A percentile compares a stretch with the other conserved stretches of the same genome.
phyloP scores from a whole-genome alignment of 2,329 filamentous ascomycete species.

The Arthrobotrys pseudoclavata region DNA sequence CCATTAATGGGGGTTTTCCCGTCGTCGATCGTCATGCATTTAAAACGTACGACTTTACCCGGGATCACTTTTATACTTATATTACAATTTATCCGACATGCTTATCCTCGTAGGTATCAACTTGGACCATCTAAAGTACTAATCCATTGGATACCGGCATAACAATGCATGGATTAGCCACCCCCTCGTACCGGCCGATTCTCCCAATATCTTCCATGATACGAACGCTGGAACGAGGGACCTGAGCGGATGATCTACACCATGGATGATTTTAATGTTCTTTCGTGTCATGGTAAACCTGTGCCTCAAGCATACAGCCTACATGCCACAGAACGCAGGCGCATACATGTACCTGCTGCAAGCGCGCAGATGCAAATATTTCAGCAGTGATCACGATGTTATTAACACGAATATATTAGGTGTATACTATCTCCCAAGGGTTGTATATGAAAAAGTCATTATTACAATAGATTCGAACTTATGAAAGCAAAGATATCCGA shows the following conservation, averaged over 20 bases:
- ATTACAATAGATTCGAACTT: constrained; percentile 13
- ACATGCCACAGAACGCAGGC: background rate
- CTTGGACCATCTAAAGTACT: background rate
- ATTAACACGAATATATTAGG: background rate
- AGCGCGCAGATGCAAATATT: constrained; percentile 2
- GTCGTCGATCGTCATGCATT: constrained; percentile 25
- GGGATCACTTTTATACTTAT: constrained; percentile 23
- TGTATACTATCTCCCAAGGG: constrained; percentile 1
- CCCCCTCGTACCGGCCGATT: background rate
- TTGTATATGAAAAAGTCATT: constrained; percentile 4
- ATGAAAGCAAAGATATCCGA: constrained; percentile 1
- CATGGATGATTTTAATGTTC: constrained; percentile 46
- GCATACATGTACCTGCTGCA: background rate
- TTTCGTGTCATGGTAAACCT: constrained; percentile 6
- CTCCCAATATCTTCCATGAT: constrained; percentile 5
- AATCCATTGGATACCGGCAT: constrained; percentile 22
- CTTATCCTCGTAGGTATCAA: constrained; percentile 2
- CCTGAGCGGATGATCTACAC: constrained; percentile 46
- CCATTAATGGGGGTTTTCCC: background rate
- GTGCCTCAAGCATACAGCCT: constrained; percentile 24
- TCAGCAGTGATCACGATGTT: background rate
- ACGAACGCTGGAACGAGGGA: constrained; percentile 14
- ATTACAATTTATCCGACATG: constrained; percentile 31
- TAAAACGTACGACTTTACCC: constrained; percentile 34
- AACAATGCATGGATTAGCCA: constrained; percentile 6